These are phyloP conservation scores for Verticillium tricorpus DNA, from an alignment of 2,329 filamentous ascomycete genomes.

Conservation along the genomic window DNA sequence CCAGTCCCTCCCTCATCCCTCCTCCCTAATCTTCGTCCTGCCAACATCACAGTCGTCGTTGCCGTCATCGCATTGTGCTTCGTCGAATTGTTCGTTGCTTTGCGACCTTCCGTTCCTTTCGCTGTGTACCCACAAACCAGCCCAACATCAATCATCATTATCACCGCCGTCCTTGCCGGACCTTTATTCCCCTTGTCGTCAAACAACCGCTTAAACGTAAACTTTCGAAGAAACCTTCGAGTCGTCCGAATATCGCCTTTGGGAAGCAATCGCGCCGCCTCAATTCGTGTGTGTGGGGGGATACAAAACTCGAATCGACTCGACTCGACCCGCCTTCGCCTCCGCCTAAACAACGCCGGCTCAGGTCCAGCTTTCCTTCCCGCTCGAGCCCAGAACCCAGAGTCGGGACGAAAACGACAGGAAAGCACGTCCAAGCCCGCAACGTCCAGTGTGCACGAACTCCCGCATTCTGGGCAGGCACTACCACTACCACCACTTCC, in stretches of 20 bases:
- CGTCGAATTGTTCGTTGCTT: neutral
- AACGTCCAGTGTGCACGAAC: neutral
- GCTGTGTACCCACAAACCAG: neutral
- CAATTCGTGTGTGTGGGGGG: neutral
- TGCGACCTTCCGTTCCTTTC: neutral
- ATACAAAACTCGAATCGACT: neutral
- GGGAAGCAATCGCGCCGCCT: neutral
- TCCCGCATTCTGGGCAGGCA: neutral
- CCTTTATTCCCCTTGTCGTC: neutral
- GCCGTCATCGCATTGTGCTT: neutral
- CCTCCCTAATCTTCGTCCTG: neutral
- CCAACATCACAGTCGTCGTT: neutral
- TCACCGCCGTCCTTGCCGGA: neutral
- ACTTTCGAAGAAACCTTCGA: neutral
- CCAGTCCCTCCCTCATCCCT: neutral
- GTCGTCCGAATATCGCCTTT: neutral
- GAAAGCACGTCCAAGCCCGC: neutral
- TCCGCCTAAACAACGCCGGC: neutral
- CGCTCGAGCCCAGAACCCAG: neutral
- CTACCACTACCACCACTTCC: neutral
- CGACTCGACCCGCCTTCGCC: neutral
- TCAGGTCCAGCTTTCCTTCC: neutral
- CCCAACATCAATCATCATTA: neutral
- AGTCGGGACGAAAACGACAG: neutral
- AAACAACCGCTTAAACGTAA: neutral